A percentile compares a stretch with the other conserved stretches of the same genome.
Evolutionary conservation across 1,284 basidiomycete genomes (phyloP).

Genomic region (Lignosus rhinocerotis): DNA sequence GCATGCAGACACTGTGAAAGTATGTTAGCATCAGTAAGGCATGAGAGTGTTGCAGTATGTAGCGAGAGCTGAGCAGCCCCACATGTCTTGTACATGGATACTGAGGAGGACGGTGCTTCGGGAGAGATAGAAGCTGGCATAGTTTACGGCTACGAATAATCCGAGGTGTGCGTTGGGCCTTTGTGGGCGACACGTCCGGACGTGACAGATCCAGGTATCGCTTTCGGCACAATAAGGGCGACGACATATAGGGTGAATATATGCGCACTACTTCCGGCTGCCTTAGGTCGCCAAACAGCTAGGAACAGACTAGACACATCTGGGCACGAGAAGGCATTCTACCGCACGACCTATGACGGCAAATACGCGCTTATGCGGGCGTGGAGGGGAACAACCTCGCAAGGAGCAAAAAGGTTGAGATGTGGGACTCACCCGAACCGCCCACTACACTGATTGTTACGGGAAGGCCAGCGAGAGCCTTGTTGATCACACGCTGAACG

Average conservation of each 20-base stretch:
- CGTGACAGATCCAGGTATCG: conserved; percentile 1
- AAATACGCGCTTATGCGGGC: not conserved
- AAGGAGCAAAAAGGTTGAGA: conserved; percentile 3
- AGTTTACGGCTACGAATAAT: not conserved
- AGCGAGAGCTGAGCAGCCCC: not conserved
- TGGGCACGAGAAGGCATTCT: not conserved
- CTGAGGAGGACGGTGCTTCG: not conserved
- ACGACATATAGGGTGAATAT: not conserved
- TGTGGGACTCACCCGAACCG: conserved; percentile 70
- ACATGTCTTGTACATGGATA: not conserved
- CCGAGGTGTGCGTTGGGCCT: not conserved
- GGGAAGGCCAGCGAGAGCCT: conserved; percentile 83
- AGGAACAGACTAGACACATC: not conserved
- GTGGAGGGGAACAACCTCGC: not conserved
- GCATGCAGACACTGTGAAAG: conserved; percentile 78
- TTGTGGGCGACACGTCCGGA: not conserved
- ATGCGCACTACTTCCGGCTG: conserved; percentile 13
- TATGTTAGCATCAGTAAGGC: conserved; percentile 2
- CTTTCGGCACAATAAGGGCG: conserved; percentile 1
- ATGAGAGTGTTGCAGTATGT: no score
- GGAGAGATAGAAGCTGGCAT: not conserved
- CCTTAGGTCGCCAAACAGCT: not conserved
- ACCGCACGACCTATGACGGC: not conserved
- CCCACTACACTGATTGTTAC: conserved; percentile 91
- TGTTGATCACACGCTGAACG: conserved; percentile 80